These are phyloP conservation scores for Daedaleopsis sinensis DNA, from an alignment of 768 basidiomycete genomes.

Conservation along the genomic window DNA sequence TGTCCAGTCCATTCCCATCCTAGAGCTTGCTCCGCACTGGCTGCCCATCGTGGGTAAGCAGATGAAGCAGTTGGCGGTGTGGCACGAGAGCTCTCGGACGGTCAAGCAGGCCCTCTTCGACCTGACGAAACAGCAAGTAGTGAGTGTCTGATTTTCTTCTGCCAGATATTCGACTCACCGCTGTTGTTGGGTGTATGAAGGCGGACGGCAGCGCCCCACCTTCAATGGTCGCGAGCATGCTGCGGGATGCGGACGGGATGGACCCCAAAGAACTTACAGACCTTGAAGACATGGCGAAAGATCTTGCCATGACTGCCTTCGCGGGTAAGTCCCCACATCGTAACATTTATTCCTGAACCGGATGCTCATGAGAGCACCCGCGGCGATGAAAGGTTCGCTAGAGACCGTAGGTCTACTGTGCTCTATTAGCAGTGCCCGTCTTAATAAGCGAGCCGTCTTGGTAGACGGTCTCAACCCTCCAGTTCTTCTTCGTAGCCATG, in stretches of 20 bases:
- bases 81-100: neutral
- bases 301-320: too few relatives aligned
- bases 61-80: neutral
- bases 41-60: constrained; percentile 1
- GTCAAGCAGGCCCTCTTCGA: neutral
- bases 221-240: too few relatives aligned
- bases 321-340: too few relatives aligned
- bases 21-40: constrained; percentile 3
- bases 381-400: neutral
- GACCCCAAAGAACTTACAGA: too few relatives aligned
- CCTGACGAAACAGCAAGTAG: neutral
- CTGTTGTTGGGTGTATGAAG: neutral
- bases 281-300: too few relatives aligned
- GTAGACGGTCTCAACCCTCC: constrained; percentile 8
- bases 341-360: too few relatives aligned
- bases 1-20: constrained; percentile 2
- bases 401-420: constrained; percentile 3
- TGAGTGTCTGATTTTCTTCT: too few relatives aligned
- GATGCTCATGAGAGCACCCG: too few relatives aligned
- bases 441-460: neutral
- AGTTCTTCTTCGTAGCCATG: constrained; percentile 16
- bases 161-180: neutral
- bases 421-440: neutral
- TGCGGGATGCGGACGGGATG: too few relatives aligned
- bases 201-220: neutral